Base-by-base conservation (phyloP, 495 filamentous ascomycete genomes). In the Daldinia loculata region DNA sequence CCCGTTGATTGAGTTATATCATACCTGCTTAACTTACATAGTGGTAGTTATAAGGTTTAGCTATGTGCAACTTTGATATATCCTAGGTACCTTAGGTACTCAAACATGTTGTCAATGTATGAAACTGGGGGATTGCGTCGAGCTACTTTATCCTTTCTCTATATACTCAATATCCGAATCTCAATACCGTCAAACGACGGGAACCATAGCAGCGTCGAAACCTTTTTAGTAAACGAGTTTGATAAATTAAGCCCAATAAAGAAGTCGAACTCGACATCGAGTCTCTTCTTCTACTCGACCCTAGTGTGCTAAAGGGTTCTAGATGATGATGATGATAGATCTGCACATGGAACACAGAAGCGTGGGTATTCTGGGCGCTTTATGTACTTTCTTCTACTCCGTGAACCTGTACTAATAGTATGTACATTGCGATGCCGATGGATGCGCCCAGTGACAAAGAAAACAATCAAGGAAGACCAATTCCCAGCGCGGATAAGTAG, bases 341-440 rank as follows among this genome's bases (percentile, higher is more conserved):
- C n/a, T 41, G 39, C 39, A 41, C 43, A 29, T 6, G 6, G 26
- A 15, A 60, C 22, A 27, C 22, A n/a, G 14, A 26, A 26, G 36
- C 45, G 48, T 29, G 26, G n/a, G 32, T 19, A 24, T 48, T 68
- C 43, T 53, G 39, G 60, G 61, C 48, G 53, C 56, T 61, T 66
- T 73, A 61, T 70, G 56, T 69, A 66, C 66, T 60, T 56, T 66
- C 60, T 59, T 63, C 70, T 73, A 69, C 62, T 56, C 67, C 63
- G 70, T 50, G 65, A 66, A 70, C 57, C 61, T 69, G 62, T 69
- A 58, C 58, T 69, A 69, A 29, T 48, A 48, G 27, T 73, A 73
- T 73, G 70, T 73, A 73, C 70, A 73, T 66, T 70, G 52, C 52
- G n/a, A 67, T 66, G 70, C 65, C 64, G 50, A 66, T 61, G 57